Evolutionary conservation across 2,329 filamentous ascomycete genomes (phyloP).

Genomic region (Botrytis aclada): DNA sequence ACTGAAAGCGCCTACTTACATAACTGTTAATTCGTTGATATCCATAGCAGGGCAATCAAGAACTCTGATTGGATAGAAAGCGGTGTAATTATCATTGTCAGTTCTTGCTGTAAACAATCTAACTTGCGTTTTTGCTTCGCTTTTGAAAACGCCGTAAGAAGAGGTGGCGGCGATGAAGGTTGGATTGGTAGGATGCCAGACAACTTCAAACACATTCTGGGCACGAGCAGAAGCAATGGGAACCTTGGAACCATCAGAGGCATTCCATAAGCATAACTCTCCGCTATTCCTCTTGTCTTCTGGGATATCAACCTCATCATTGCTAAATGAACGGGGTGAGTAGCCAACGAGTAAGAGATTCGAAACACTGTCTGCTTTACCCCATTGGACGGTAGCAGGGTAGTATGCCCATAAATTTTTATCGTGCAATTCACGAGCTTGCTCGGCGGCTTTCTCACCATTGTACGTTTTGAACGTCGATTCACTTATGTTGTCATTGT

Average conservation of each 20-base stretch:
- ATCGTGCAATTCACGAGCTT: slow-evolving; percentile 27
- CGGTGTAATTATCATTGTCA: slow-evolving; percentile 34
- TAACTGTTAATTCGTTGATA: slow-evolving; percentile 60
- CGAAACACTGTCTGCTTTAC: slow-evolving; percentile 43
- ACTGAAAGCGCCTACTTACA: slow-evolving; percentile 37
- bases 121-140: slow-evolving; percentile 54
- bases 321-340: slow-evolving; percentile 54
- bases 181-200: slow-evolving; percentile 56
- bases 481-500: slow-evolving; percentile 38
- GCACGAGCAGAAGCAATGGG: slow-evolving; percentile 50
- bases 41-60: slow-evolving; percentile 59
- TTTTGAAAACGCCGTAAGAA: slow-evolving; percentile 44
- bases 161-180: slow-evolving; percentile 58
- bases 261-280: slow-evolving; percentile 60
- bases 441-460: slow-evolving; percentile 29
- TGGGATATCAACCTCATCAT: slow-evolving; percentile 55
- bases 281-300: slow-evolving; percentile 56
- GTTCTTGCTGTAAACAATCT: slow-evolving; percentile 48
- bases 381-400: slow-evolving; percentile 63
- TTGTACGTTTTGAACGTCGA: slow-evolving; percentile 34
- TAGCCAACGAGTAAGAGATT: slow-evolving; percentile 60
- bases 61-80: slow-evolving; percentile 49
- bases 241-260: slow-evolving; percentile 41
- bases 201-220: slow-evolving; percentile 62
- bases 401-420: slow-evolving; percentile 56